Conservation (phyloP, 2,329 filamentous ascomycete genomes). For the Apiospora phragmitis region DNA sequence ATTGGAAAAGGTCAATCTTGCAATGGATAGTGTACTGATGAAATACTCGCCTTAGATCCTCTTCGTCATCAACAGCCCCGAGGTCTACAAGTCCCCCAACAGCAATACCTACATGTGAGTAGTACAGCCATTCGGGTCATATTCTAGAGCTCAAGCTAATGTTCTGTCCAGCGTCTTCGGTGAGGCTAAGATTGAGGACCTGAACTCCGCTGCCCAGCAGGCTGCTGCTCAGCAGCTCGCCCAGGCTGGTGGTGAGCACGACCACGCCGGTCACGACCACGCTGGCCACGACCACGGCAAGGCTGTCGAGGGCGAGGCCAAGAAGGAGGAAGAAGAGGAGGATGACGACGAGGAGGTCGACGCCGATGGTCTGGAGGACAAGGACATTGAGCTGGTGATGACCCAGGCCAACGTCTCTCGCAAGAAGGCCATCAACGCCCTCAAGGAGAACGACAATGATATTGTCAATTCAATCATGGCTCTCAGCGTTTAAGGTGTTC, state of each 20-base stretch:
- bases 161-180: conserved; percentile 78
- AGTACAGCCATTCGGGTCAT: neutral
- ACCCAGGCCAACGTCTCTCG: conserved; percentile 93
- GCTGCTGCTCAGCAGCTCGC: conserved; percentile 95
- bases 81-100: conserved; percentile 98
- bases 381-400: conserved; percentile 99
- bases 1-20: neutral
- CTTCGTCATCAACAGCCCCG: conserved; percentile 99
- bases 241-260: conserved; percentile 63
- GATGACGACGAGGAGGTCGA: conserved; percentile 97
- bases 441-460: conserved; percentile 99
- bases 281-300: conserved; percentile 69
- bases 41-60: conserved; percentile 67
- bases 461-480: conserved; percentile 99
- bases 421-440: conserved; percentile 98
- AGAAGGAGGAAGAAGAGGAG: conserved; percentile 82
- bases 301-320: conserved; percentile 60
- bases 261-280: conserved; percentile 65
- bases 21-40: neutral
- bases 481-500: conserved; percentile 68
- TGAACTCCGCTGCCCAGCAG: conserved; percentile 97
- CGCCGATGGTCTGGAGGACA: conserved; percentile 90
- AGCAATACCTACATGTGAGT: conserved; percentile 99
- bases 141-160: neutral
- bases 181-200: conserved; percentile 99